These are phyloP conservation scores for Cicer pinnatifidum DNA, from an alignment of 306 rosid species.

Conservation along the genomic window DNA sequence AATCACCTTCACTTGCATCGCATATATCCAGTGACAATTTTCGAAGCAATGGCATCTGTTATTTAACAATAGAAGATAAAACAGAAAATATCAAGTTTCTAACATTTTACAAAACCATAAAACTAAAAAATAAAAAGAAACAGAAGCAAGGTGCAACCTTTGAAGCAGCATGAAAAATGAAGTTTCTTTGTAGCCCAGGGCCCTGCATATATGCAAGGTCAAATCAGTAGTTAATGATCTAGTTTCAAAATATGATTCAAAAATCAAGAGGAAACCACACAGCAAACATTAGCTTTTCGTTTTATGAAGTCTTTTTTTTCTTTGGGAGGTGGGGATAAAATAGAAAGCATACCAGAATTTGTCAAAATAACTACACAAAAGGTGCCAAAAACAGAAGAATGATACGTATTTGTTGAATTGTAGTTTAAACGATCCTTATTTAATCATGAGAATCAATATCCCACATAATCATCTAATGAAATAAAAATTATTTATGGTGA, in stretches of 20 bases:
- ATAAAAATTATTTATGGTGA: slow-evolving; percentile 24
- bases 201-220: slow-evolving; percentile 58
- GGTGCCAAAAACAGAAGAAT: slow-evolving; percentile 30
- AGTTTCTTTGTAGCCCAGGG: slow-evolving; percentile 60
- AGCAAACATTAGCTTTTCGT: not conserved
- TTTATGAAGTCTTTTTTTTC: slow-evolving; percentile 19
- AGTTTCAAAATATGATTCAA: slow-evolving; percentile 23
- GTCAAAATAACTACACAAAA: not conserved
- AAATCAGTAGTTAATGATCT: slow-evolving; percentile 13
- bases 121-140: not conserved
- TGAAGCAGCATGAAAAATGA: slow-evolving; percentile 64
- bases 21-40: slow-evolving; percentile 74
- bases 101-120: slow-evolving; percentile 34
- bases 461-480: slow-evolving; percentile 27
- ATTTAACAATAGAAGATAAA: slow-evolving; percentile 40
- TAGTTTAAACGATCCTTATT: slow-evolving; percentile 5
- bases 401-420: slow-evolving; percentile 11
- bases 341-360: not conserved
- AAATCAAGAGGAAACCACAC: slow-evolving; percentile 16
- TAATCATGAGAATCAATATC: slow-evolving; percentile 42
- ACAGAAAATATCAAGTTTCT: slow-evolving; percentile 6
- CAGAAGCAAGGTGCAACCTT: slow-evolving; percentile 52
- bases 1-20: slow-evolving; percentile 76
- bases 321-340: not conserved
- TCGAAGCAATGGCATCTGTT: slow-evolving; percentile 75